Percentiles rank a stretch among this genome's conserved stretches.
Conservation (phyloP, 2,329 filamentous ascomycete species). For the Venturia pyrina region DNA sequence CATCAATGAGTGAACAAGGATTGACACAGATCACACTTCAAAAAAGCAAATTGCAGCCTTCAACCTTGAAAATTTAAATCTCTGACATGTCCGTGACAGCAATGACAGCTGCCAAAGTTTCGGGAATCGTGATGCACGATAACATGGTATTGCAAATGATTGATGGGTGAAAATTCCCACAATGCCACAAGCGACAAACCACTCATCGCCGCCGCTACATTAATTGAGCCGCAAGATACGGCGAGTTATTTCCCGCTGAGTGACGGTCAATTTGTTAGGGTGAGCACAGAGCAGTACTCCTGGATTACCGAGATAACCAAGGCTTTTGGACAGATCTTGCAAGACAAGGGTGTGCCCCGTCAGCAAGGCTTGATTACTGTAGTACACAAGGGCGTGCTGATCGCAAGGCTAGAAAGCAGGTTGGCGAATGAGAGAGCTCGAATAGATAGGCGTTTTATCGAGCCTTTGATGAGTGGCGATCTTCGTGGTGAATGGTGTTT, state of each 20-base stretch:
- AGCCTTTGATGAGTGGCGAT: not conserved
- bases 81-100: slow-evolving; percentile 1
- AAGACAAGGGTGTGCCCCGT: too few species aligned
- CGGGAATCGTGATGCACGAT: not conserved
- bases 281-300: not conserved
- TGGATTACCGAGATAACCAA: not conserved
- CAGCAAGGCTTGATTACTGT: not conserved
- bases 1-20: not conserved
- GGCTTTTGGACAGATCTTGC: not conserved
- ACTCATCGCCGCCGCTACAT: not conserved
- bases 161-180: not conserved
- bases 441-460: not conserved
- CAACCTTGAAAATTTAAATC: not conserved
- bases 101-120: not conserved
- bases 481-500: not conserved
- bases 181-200: not conserved
- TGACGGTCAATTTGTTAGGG: not conserved
- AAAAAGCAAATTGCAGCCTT: not conserved
- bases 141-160: not conserved
- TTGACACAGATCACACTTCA: not conserved
- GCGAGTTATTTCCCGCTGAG: not conserved
- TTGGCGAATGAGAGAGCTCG: not conserved
- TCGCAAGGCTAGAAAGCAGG: not conserved
- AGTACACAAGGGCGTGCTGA: not conserved
- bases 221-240: not conserved